Evolutionary conservation across 176 grass and related monocot genomes (phyloP), one percentile per base, ranked within the genome.

Genomic region (Calamus simplicifolius): DNA sequence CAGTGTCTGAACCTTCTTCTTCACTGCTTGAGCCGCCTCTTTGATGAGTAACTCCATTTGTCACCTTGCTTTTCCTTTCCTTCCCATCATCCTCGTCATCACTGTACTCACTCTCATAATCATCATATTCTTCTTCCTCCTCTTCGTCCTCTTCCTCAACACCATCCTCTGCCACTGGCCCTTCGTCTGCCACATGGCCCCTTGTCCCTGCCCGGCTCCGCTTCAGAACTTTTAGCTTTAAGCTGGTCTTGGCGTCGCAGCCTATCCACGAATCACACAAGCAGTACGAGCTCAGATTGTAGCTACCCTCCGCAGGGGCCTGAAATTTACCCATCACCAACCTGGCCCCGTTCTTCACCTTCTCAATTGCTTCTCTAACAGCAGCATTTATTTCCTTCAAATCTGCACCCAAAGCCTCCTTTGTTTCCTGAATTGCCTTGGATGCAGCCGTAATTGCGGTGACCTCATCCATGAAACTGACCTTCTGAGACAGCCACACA

Each of bases 41-140:
- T 28, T 64, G 61, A 71, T 27, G 55, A 18, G 54, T 49, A 14
- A 26, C 25, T 5, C 85, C 86, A 8, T 89, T 95, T 19, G 71
- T 69, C 28, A 55, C 50, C 67, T 92, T 98, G 1, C 78, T 67
- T 66, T 88, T 77, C 55, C 68, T 88, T 25, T 71, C 84, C 67
- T 89, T 88, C 15, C 81, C 93, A 3, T 92, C 79, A 48, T 98
- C 87, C 53, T 85, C 87, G 0, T 98, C 93, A 6, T 92, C 88
- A 49, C 93, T 93, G 67, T 98, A 98, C 81, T 98, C 93, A 0
- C 93, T 98, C 81, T 98, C 93, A 6, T 89, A 98, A 70, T 98
- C 88, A n/a, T 98, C 84, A 0, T 92, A 88, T 35, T 92, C 88
- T 51, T 92, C 87, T 63, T 93, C 92, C 27, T 91, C 93, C 49